Conservation (phyloP, 148 eudicot genomes). For the Vaccinium vitisidaea region DNA sequence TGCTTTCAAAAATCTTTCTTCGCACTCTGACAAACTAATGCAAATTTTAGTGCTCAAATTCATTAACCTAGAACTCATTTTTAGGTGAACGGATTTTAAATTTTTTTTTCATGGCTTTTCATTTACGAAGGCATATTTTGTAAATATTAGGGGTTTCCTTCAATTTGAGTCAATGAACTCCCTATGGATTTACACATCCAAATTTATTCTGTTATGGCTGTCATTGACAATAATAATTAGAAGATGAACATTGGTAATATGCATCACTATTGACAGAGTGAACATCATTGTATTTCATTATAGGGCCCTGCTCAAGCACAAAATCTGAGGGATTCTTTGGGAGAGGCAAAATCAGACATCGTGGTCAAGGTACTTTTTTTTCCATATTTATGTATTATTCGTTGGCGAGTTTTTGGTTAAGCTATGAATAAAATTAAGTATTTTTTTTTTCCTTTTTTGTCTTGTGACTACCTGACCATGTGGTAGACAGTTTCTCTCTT, state of each 20-base stretch:
- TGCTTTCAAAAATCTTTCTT: background rate
- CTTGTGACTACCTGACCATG: background rate
- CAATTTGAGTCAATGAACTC: background rate
- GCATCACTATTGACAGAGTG: background rate
- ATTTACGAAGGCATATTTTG: background rate
- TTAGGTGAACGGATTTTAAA: background rate
- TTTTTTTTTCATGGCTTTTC: background rate
- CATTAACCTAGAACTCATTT: background rate
- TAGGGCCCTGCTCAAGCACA: slow-evolving; percentile 99
- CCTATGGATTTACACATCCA: background rate
- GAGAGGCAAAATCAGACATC: slow-evolving; percentile 77
- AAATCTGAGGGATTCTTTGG: slow-evolving; percentile 84
- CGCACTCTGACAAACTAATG: background rate
- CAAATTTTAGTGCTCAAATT: background rate
- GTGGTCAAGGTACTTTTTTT: slow-evolving; percentile 61
- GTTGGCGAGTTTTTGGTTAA: background rate
- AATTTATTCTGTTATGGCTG: background rate
- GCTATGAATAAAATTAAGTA: too few species aligned
- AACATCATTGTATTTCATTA: slow-evolving; percentile 2
- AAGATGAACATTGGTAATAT: background rate
- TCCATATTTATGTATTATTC: background rate
- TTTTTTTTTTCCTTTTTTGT: background rate
- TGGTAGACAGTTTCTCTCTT: background rate
- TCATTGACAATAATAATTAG: background rate
- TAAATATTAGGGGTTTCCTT: background rate